These are phyloP conservation scores for Cercis canadensis DNA, from an alignment of 306 rosid genomes.

Conservation along the genomic window DNA sequence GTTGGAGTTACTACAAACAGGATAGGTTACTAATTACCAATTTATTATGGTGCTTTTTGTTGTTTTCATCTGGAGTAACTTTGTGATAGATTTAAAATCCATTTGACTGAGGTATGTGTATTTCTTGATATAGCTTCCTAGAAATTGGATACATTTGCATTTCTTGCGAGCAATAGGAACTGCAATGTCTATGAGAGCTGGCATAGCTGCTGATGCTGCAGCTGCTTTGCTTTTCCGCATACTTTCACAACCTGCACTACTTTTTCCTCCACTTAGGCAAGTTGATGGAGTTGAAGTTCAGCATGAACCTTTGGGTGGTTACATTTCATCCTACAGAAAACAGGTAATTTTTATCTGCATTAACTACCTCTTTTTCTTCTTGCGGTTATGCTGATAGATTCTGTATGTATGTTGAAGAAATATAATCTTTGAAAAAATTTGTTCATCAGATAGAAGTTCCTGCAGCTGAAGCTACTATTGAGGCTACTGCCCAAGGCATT, in stretches of 20 bases:
- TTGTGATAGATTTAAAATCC: background rate
- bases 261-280: conserved; percentile 92
- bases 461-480: conserved; percentile 91
- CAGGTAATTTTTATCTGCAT: conserved; percentile 57
- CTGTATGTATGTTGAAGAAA: conserved; percentile 14
- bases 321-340: conserved; percentile 79
- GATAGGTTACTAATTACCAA: background rate
- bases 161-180: conserved; percentile 99
- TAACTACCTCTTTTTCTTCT: background rate
- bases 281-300: conserved; percentile 91
- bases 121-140: conserved; percentile 77
- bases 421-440: conserved; percentile 24
- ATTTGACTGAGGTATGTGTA: no score
- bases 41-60: conserved; percentile 6
- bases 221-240: conserved; percentile 96
- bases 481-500: conserved; percentile 98
- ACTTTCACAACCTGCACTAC: conserved; percentile 96
- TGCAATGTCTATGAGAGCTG: conserved; percentile 98
- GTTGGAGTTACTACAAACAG: conserved; percentile 12
- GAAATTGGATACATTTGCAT: conserved; percentile 99
- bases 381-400: background rate
- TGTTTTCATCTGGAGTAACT: conserved; percentile 8
- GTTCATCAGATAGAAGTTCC: conserved; percentile 85
- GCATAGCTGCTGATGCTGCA: conserved; percentile 98
- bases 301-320: conserved; percentile 79